These are phyloP conservation scores for Durio zibethinus DNA, from an alignment of 345 rosid species.

Conservation along the genomic window DNA sequence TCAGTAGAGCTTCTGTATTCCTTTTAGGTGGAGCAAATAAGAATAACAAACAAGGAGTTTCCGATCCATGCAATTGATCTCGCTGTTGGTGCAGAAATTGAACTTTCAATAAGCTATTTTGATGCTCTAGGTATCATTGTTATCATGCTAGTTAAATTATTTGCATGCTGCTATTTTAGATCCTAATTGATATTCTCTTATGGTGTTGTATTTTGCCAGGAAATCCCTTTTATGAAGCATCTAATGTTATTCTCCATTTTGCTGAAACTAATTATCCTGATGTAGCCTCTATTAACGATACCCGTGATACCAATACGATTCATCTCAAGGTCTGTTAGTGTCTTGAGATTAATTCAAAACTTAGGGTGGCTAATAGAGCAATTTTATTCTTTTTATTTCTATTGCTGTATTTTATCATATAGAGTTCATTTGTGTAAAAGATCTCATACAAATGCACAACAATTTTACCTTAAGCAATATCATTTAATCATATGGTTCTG, in stretches of 20 bases:
- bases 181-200: conserved; percentile 14
- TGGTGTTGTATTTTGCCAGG: conserved; percentile 44
- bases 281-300: conserved; percentile 47
- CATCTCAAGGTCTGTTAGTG: conserved; percentile 60
- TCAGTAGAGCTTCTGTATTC: background rate
- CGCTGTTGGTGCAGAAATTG: conserved; percentile 70
- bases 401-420: background rate
- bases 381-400: background rate
- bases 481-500: conserved; percentile 1
- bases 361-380: background rate
- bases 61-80: conserved; percentile 51
- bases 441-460: background rate
- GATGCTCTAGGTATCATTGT: conserved; percentile 61
- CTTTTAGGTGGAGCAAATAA: conserved; percentile 80
- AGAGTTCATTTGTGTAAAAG: background rate
- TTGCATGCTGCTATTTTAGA: conserved; percentile 14
- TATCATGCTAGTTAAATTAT: conserved; percentile 10
- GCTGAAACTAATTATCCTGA: conserved; percentile 71
- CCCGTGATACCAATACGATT: conserved; percentile 37
- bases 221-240: conserved; percentile 71
- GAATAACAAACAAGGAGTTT: conserved; percentile 48
- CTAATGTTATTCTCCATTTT: conserved; percentile 44
- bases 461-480: background rate
- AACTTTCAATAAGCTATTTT: conserved; percentile 61
- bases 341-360: background rate